Conservation (phyloP, 257 asterid genomes). For the Rhazya stricta region DNA sequence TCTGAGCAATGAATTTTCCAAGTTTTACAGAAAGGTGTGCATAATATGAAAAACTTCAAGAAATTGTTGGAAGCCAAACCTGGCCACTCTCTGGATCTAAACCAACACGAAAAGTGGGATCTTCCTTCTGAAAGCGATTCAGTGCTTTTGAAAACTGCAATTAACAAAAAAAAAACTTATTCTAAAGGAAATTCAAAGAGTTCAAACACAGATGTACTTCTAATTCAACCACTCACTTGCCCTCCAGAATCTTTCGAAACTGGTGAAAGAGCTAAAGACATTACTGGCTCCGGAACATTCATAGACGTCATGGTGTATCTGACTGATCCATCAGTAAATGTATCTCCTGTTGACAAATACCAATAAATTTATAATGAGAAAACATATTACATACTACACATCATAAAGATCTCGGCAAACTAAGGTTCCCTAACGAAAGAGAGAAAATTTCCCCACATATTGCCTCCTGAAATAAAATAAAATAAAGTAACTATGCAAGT, state of each 20-base stretch:
- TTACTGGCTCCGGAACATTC: constrained; percentile 99
- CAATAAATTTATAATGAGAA: neutral
- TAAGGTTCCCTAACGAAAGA: constrained; percentile 4
- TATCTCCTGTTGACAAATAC: constrained; percentile 66
- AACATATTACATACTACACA: neutral
- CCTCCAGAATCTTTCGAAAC: constrained; percentile 97
- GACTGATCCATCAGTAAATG: constrained; percentile 95
- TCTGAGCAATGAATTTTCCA: neutral
- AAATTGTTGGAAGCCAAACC: constrained; percentile 39
- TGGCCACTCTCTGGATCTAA: constrained; percentile 93
- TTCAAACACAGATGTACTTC: constrained; percentile 10
- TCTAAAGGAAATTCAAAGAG: constrained; percentile 8
- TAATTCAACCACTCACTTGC: constrained; percentile 53
- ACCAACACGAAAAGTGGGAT: constrained; percentile 97
- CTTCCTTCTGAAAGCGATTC: constrained; percentile 96
- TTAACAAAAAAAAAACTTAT: constrained; percentile 11
- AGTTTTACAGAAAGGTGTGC: constrained; percentile 4
- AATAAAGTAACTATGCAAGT: neutral
- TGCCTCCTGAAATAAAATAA: neutral
- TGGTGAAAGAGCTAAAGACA: constrained; percentile 94
- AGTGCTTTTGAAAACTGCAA: constrained; percentile 96
- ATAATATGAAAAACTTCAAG: constrained; percentile 2
- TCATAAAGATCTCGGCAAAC: neutral
- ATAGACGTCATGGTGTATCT: constrained; percentile 95
- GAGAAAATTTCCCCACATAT: neutral